Base-by-base conservation (phyloP, 148 eudicot genomes). In the Cornus suecica region DNA sequence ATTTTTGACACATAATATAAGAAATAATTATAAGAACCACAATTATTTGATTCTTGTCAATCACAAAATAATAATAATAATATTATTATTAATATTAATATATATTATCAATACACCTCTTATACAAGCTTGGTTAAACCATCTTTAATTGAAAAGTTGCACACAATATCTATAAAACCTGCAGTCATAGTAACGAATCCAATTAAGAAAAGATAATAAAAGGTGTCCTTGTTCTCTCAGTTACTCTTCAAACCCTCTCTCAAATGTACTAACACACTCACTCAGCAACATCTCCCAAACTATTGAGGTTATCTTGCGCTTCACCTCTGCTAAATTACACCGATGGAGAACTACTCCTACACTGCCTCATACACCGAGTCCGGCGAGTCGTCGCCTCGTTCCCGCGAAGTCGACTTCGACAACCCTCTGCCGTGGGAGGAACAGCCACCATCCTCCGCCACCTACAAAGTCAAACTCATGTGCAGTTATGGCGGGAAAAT, bases 401-500 rank as follows among this genome's bases (percentile, higher is more conserved):
- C 98, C 1, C 90, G 94, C 16, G 94, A 91, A 42, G 75, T 87
- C 77, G 98, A 91, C 70, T 86, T 84, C 79, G 98, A 91, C 6
- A 86, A 87, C 78, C 84, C 96, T 0, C 84, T 92, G 0, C 70
- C 93, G 0, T 85, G 88, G 87, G 88, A 80, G 9, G 92, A 90
- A 2, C 75, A 83, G 8, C 72, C 66, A 7, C 66, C 64, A 61
- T 22, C 71, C 48, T 8, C 79, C 70, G 65, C 34, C 74, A 80
- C 72, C 73, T 79, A 79, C 76, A 91, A 85, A 73, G 93, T 87
- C n/a, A 94, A 92, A 71, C 80, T 94, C 74, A 85, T 94, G 88
- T 91, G 91, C 32, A 90, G 95, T 24, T 94, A 91, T 68, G 88
- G 88, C 60, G 98, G 98, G 0, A 92, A 89, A 78, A 92, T 94